A percentile compares a stretch with the other conserved stretches of the same genome.
phyloP scores from a whole-genome alignment of 2,329 filamentous ascomycete genomes.

The Neurospora sp. region DNA sequence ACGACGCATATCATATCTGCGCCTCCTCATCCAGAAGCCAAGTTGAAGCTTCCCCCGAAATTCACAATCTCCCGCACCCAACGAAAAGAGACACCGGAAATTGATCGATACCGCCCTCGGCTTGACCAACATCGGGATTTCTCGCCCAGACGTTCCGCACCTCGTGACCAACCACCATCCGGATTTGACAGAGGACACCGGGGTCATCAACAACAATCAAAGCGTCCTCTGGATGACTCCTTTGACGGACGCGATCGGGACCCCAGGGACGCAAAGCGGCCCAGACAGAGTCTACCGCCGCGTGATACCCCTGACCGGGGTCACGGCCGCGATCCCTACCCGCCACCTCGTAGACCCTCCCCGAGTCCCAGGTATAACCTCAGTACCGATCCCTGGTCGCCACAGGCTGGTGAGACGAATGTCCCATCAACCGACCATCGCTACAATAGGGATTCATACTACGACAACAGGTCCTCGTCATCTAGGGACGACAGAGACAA shows the following conservation, averaged over 20 bases:
- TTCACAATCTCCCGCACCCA: background rate
- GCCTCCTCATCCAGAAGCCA: conserved; percentile 11
- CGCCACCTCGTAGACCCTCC: conserved; percentile 4
- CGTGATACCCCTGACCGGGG: background rate
- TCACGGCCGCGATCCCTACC: background rate
- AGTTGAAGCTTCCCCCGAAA: conserved; percentile 15
- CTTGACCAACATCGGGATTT: background rate
- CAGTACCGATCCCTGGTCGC: conserved; percentile 14
- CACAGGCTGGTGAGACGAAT: conserved; percentile 14
- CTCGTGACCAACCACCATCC: background rate
- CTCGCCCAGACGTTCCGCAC: background rate
- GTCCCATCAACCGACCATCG: conserved; percentile 3
- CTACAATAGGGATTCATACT: background rate
- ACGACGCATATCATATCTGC: conserved; percentile 12
- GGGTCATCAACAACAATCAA: background rate
- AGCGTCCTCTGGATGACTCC: conserved; percentile 6
- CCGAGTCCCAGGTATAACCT: conserved; percentile 5
- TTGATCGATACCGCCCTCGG: background rate
- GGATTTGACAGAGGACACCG: conserved; percentile 2
- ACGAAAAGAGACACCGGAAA: background rate
- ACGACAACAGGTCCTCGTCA: conserved; percentile 3
- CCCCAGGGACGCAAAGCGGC: conserved; percentile 10
- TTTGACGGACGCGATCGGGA: background rate
- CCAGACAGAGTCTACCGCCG: conserved; percentile 1
- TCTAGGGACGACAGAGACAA: conserved; percentile 9